These are phyloP conservation scores for Lindgomyces ingoldianus DNA, from an alignment of 495 filamentous ascomycete species.

Conservation along the genomic window DNA sequence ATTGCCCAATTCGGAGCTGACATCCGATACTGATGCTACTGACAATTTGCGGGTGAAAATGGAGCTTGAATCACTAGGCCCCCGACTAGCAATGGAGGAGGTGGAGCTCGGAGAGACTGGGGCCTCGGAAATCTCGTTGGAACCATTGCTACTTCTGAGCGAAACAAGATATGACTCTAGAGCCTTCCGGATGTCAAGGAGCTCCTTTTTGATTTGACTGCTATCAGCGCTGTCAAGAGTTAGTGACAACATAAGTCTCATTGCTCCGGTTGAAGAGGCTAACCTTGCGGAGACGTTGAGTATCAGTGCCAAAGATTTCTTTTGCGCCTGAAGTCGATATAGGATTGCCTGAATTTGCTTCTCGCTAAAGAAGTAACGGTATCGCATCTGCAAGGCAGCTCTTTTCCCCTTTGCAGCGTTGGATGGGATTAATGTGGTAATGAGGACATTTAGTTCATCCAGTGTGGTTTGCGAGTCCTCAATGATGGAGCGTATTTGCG, in stretches of 20 bases:
- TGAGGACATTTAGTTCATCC: not conserved
- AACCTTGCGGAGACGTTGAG: not conserved
- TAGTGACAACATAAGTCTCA: not conserved
- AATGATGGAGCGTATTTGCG: not conserved
- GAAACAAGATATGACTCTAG: not conserved
- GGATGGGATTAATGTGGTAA: not conserved
- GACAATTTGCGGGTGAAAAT: not conserved
- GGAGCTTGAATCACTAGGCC: not conserved
- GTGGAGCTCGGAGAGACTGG: not conserved
- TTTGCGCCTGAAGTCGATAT: not conserved
- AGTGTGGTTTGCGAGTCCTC: not conserved
- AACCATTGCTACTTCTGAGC: not conserved
- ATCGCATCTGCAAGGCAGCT: not conserved
- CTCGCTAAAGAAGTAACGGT: not conserved
- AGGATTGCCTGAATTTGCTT: not conserved
- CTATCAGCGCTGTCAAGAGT: not conserved
- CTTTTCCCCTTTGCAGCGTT: not conserved
- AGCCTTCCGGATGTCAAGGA: not conserved
- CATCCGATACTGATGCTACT: not conserved
- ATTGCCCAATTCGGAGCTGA: not conserved
- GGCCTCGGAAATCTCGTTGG: not conserved
- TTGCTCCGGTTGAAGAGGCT: not conserved
- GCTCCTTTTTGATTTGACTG: not conserved
- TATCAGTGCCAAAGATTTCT: not conserved
- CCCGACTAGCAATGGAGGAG: not conserved